Evolutionary conservation across 2,329 filamentous ascomycete species (phyloP), one percentile per base, ranked within the genome.

Genomic region (Coniochaeta ligniaria): DNA sequence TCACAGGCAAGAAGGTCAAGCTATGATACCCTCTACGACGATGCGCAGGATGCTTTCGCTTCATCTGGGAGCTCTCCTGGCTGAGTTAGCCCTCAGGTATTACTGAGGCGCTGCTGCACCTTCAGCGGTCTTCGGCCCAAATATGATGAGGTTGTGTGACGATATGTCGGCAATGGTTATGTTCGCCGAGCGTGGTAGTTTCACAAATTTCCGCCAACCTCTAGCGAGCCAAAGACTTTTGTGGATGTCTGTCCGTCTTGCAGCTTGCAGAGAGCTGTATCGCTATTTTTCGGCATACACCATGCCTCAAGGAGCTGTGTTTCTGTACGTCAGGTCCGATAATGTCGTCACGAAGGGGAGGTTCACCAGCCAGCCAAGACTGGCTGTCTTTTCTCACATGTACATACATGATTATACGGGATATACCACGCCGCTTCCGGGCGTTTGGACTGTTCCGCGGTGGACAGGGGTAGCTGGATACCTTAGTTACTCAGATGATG

Each of bases 1-100:
- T 88, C 54, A 88, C 84, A 0, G 85, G 85, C 33, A 76, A 83
- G 63, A 81, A 80, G 69, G 81, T 85, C 69, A 85, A 83, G 75
- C 73, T 85, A 56, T 85, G 73, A 72, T 58, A 6, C 20, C 20
- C n/a, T 14, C 43, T 11, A 22, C 20, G 11, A 22, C 43, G 43
- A 47, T 47, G 24, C 43, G 9, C 16, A n/a, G 3, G 17, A 41
- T 41, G 4, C 38, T 16, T n/a, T 41, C 16, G 16, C 17, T 41
- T 41, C 38, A 9, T 41, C 35, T 38, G 16, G 16, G 38, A 41
- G 38, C 38, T n/a, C 38, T 12, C 6, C 9, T 38, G 6, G 35
- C 35, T 38, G 35, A 38, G 35, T 12, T 12, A 12, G 14, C 35
- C 38, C 38, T n/a, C 17, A n/a, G 38, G 4, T 41, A 3, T n/a